Evolutionary conservation across 805 yeast species (phyloP), one percentile per base, ranked within the genome.

Genomic region (Wickerhamiella allomyrinae): DNA sequence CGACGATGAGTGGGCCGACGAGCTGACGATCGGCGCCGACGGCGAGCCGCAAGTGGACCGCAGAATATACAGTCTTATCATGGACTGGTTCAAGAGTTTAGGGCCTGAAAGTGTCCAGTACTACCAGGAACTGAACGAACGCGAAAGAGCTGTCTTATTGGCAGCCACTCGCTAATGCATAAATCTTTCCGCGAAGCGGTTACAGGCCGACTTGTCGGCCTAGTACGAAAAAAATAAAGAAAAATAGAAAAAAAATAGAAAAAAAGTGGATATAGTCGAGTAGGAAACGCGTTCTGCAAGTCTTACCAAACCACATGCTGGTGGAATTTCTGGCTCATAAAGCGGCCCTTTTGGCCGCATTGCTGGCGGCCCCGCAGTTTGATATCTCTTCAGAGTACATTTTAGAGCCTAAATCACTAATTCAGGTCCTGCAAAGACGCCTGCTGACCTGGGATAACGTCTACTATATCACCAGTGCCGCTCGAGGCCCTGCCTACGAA

Each of bases 401-500:
- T 5, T 51, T 67, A 37, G 46, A 21, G 10, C 23, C 23, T 2
- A 21, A 24, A 19, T 20, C 31, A 7, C 11, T 17, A 33, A 14
- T 34, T 3, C 8, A 38, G 7, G 43, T 46, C 14, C 41, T 53
- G 9, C 53, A 59, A 7, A 36, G 49, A 20, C 50, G 60, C 42
- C 64, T 84, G 4, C 62, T 82, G 20, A 69, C 77, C 3, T 89
- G 97, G 97, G 98, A 89, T 57, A 69, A 78, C 1, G 91, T 86
- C 0, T 86, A 77, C 58, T 86, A 81, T 54, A 57, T 71, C 13
- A 74, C 76, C 36, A 57, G 77, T 42, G 73, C 81, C 25, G 55
- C 59, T 8, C 58, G 70, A 13, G 74, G 70, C 0, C 61, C 67
- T 2, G 57, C 62, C n/a, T 87, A 68, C 59, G 97, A 89, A 59